phyloP scores from a whole-genome alignment of 768 basidiomycete genomes.

The Inosperma sp. region DNA sequence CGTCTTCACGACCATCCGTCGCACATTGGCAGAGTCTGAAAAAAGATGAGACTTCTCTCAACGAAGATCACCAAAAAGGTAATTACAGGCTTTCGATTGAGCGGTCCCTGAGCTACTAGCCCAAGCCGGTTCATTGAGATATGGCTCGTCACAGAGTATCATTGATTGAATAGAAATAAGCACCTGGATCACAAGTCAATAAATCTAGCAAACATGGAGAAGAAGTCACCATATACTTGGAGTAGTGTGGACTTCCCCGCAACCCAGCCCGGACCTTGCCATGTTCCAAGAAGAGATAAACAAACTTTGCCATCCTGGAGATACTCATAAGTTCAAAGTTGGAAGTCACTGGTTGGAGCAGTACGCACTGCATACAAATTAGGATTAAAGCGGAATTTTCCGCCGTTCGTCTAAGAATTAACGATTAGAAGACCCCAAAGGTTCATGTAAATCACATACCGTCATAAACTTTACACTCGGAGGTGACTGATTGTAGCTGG shows the following conservation, averaged over 20 bases:
- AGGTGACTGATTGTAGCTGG: slow-evolving; percentile 83
- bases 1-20: slow-evolving; percentile 87
- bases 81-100: slow-evolving; percentile 71
- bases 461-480: slow-evolving; percentile 66
- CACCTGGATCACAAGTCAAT: no score
- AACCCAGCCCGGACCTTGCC: slow-evolving; percentile 92
- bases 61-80: background rate
- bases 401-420: slow-evolving; percentile 66
- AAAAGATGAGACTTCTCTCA: background rate
- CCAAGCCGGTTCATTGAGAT: slow-evolving; percentile 91
- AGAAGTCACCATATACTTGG: slow-evolving; percentile 46
- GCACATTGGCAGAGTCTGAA: slow-evolving; percentile 85
- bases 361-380: slow-evolving; percentile 80
- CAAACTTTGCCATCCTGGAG: slow-evolving; percentile 90
- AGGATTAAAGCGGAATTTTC: slow-evolving; percentile 89
- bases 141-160: slow-evolving; percentile 93
- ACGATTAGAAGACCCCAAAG: background rate
- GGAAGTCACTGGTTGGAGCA: background rate
- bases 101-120: slow-evolving; percentile 67
- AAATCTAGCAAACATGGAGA: no score
- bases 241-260: slow-evolving; percentile 85
- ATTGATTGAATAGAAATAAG: slow-evolving; percentile 95
- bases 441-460: slow-evolving; percentile 31
- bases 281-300: slow-evolving; percentile 85
- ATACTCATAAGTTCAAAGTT: slow-evolving; percentile 1